These are phyloP conservation scores for Macrophomina phaseolina DNA, from an alignment of 2,329 filamentous ascomycete species.

Conservation along the genomic window DNA sequence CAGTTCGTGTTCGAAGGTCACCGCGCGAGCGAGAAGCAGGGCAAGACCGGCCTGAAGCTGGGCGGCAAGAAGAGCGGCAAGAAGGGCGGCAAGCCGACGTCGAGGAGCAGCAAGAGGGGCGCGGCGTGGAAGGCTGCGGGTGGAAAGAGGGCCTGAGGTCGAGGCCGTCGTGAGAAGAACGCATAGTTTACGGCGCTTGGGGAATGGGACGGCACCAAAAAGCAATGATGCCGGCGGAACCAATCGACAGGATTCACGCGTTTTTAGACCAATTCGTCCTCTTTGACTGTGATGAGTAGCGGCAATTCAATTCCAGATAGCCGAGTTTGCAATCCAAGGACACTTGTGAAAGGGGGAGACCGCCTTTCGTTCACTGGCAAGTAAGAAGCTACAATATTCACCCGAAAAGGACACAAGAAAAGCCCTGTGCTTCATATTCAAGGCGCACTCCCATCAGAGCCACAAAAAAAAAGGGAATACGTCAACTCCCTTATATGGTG, in stretches of 20 bases:
- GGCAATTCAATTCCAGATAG: no score
- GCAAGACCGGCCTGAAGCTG: conserved; percentile 65
- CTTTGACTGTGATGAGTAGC: not conserved
- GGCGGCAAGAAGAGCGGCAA: conserved; percentile 54
- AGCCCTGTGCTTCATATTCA: no score
- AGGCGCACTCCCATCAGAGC: no score
- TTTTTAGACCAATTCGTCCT: not conserved
- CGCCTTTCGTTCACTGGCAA: no score
- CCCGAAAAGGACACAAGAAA: no score
- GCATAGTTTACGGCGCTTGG: not conserved
- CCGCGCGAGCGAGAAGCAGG: conserved; percentile 71
- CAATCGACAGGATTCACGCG: not conserved
- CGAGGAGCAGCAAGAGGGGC: conserved; percentile 50
- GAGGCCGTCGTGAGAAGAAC: not conserved
- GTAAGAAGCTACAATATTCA: no score
- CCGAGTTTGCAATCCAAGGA: no score
- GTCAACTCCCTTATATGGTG: no score
- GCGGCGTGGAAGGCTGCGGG: conserved; percentile 52
- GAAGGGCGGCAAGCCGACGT: conserved; percentile 44
- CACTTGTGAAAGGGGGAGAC: no score
- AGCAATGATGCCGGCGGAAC: not conserved
- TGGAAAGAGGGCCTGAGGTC: conserved; percentile 38
- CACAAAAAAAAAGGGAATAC: no score
- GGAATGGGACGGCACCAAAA: not conserved
- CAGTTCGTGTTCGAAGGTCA: conserved; percentile 81